Conservation (phyloP, 2,329 filamentous ascomycete genomes). For the Xylaria sp. region DNA sequence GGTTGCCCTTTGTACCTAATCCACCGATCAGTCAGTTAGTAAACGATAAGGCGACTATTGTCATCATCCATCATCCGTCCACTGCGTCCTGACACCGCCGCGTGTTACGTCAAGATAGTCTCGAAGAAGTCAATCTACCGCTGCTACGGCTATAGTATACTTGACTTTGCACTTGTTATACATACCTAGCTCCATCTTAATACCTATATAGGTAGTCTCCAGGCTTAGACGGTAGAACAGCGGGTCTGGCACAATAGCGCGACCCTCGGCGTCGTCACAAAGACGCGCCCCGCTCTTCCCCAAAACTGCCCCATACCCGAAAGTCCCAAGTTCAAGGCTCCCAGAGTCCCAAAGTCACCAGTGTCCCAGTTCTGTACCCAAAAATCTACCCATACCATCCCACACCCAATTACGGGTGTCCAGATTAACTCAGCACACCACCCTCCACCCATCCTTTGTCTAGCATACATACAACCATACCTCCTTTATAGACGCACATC, state of each 20-base stretch:
- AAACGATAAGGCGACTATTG: constrained; percentile 48
- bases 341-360: constrained; percentile 27
- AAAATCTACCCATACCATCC: constrained; percentile 42
- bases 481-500: constrained; percentile 35
- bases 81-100: constrained; percentile 8
- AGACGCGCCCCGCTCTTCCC: constrained; percentile 38
- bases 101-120: constrained; percentile 4
- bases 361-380: constrained; percentile 35
- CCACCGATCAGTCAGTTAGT: constrained; percentile 37
- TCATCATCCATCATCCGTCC: constrained; percentile 45
- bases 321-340: constrained; percentile 29
- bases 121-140: background rate
- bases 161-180: constrained; percentile 15
- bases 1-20: background rate
- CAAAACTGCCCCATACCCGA: constrained; percentile 34
- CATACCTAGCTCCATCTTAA: constrained; percentile 19
- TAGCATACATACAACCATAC: constrained; percentile 22
- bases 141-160: constrained; percentile 10
- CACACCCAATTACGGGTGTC: constrained; percentile 26
- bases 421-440: constrained; percentile 30
- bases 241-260: constrained; percentile 45
- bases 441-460: constrained; percentile 23
- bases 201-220: background rate
- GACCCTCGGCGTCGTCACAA: constrained; percentile 50
- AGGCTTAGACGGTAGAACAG: constrained; percentile 36